These are phyloP conservation scores for Cryptococcus sp. DNA, from an alignment of 1,284 basidiomycete species.

Conservation along the genomic window DNA sequence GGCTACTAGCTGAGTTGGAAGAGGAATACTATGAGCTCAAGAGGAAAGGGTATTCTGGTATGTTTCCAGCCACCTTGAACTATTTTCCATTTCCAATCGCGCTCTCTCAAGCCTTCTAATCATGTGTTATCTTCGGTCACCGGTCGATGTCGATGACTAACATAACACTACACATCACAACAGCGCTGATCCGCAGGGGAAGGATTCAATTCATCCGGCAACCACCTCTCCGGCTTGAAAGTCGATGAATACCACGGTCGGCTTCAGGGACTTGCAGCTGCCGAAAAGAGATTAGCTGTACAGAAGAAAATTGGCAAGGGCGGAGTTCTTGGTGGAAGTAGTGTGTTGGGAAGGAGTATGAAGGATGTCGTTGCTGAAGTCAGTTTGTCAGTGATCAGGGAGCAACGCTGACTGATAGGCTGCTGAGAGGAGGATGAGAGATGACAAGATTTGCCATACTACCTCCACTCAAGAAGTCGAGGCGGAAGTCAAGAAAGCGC, in stretches of 20 bases:
- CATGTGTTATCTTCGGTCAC: too few species aligned
- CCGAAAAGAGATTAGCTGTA: conserved; percentile 61
- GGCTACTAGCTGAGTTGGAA: conserved; percentile 67
- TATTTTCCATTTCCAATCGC: too few species aligned
- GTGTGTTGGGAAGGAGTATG: conserved; percentile 53
- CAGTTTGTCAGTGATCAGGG: background rate
- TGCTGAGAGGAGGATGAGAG: conserved; percentile 66
- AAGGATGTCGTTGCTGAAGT: conserved; percentile 73
- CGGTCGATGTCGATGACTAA: background rate
- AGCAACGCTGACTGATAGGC: conserved; percentile 54
- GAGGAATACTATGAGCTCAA: conserved; percentile 75
- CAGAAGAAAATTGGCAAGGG: conserved; percentile 56
- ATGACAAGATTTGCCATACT: conserved; percentile 64
- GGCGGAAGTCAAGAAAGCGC: conserved; percentile 65
- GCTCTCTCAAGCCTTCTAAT: too few species aligned
- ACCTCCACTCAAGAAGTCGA: conserved; percentile 55
- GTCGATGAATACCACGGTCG: conserved; percentile 62
- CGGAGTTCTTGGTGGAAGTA: conserved; percentile 47
- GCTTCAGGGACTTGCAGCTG: conserved; percentile 65
- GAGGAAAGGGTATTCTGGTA: conserved; percentile 61
- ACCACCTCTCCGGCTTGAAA: conserved; percentile 62
- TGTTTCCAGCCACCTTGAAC: too few species aligned
- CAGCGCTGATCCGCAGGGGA: conserved; percentile 60
- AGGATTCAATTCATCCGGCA: conserved; percentile 72
- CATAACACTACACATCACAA: background rate